Conservation (phyloP, 208 protist genomes). For the Leptomonas pyrrhocoris region DNA sequence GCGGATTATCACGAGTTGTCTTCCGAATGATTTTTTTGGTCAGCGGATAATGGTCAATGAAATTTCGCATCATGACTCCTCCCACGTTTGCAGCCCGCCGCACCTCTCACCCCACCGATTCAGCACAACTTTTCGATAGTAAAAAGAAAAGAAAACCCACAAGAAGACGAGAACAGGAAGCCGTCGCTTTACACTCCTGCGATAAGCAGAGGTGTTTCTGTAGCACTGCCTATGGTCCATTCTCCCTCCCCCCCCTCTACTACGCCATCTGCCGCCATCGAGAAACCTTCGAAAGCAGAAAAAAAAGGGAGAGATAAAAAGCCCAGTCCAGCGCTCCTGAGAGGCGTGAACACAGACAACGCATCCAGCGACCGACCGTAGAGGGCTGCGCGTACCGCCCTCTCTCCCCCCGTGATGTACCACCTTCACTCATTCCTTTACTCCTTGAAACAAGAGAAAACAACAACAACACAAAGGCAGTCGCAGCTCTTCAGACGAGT, state of each 20-base stretch:
- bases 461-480: no score
- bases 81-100: not conserved
- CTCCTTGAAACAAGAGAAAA: no score
- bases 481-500: conserved; percentile 12
- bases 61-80: conserved; percentile 13
- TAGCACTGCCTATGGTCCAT: no score
- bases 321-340: not conserved
- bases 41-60: conserved; percentile 12
- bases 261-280: conserved; percentile 18
- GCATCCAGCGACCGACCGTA: conserved; percentile 12
- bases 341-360: not conserved
- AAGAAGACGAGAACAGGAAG: no score
- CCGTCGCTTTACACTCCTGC: no score
- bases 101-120: not conserved
- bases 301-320: conserved; percentile 1
- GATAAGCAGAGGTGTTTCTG: no score
- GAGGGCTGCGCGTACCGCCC: conserved; percentile 4
- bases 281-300: not conserved
- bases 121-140: no score
- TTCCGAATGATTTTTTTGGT: not conserved
- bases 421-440: not conserved
- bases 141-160: not conserved
- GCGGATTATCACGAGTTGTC: conserved; percentile 22
- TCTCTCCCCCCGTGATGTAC: not conserved
- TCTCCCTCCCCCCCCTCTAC: conserved; percentile 8